phyloP scores from a whole-genome alignment of 768 basidiomycete genomes.

The Rhodotorula paludigena region DNA sequence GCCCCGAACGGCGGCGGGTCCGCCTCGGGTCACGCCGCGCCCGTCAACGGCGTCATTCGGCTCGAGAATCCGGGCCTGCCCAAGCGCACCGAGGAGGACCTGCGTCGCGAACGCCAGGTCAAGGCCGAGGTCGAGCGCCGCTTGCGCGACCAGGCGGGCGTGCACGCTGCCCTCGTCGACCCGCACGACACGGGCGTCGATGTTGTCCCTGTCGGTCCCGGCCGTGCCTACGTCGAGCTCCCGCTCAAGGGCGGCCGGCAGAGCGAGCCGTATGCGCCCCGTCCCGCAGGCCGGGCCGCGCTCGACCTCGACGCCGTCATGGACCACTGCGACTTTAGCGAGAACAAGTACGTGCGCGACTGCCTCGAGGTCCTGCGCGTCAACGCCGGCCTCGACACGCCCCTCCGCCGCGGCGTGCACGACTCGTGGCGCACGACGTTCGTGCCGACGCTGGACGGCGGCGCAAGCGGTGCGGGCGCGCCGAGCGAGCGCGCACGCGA shows the following conservation, averaged over 20 bases:
- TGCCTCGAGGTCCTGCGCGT: slow-evolving; percentile 91
- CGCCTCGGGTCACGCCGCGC: slow-evolving; percentile 2
- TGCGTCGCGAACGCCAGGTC: slow-evolving; percentile 45
- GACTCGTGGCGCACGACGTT: slow-evolving; percentile 87
- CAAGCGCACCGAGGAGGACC: slow-evolving; percentile 42
- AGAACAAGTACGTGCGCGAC: slow-evolving; percentile 88
- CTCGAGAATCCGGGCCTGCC: slow-evolving; percentile 73
- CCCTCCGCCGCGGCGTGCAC: slow-evolving; percentile 66
- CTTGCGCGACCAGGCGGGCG: slow-evolving; percentile 48
- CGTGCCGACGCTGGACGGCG: slow-evolving; percentile 54
- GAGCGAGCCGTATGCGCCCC: slow-evolving; percentile 73
- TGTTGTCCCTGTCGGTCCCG: slow-evolving; percentile 69
- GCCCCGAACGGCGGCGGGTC: neutral
- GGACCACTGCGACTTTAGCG: slow-evolving; percentile 86
- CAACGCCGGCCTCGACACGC: slow-evolving; percentile 81
- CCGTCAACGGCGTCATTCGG: slow-evolving; percentile 45
- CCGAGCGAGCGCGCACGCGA: slow-evolving; percentile 2
- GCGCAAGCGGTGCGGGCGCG: slow-evolving; percentile 33
- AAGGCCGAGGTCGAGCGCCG: slow-evolving; percentile 40
- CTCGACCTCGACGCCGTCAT: slow-evolving; percentile 85
- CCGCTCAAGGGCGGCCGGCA: slow-evolving; percentile 51
- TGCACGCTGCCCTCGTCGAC: neutral
- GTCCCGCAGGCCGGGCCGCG: slow-evolving; percentile 76
- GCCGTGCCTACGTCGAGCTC: slow-evolving; percentile 70
- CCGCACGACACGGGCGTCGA: slow-evolving; percentile 35